Percentiles rank a stretch among this genome's conserved stretches.
phyloP scores from a whole-genome alignment of 768 basidiomycete species.

The Collybiopsis luxurians region DNA sequence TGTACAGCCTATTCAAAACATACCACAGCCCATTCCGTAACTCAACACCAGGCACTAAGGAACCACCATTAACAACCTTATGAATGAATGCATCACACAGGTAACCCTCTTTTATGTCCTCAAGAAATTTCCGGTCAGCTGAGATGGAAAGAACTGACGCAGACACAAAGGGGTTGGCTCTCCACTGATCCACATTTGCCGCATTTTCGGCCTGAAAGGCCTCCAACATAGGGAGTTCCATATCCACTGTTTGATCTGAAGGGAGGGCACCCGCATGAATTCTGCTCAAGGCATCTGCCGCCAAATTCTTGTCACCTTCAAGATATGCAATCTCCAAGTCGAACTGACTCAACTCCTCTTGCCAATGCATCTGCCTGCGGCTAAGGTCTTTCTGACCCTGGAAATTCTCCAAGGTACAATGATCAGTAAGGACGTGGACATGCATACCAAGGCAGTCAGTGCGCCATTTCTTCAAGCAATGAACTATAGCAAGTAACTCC shows the following conservation, averaged over 20 bases:
- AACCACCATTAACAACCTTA: background rate
- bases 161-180: background rate
- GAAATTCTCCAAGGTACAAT: slow-evolving; percentile 27
- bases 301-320: slow-evolving; percentile 22
- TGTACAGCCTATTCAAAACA: background rate
- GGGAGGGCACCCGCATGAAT: background rate
- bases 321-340: slow-evolving; percentile 26
- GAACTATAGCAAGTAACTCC: slow-evolving; percentile 28
- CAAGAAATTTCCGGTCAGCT: background rate
- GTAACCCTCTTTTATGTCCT: background rate
- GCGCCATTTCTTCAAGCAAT: slow-evolving; percentile 17
- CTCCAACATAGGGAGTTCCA: background rate
- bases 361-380: slow-evolving; percentile 23
- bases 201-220: background rate
- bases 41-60: background rate
- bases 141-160: background rate
- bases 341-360: slow-evolving; percentile 24
- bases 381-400: slow-evolving; percentile 22
- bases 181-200: background rate
- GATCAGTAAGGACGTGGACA: slow-evolving; percentile 28
- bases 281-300: slow-evolving; percentile 23
- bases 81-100: background rate
- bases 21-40: background rate
- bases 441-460: slow-evolving; percentile 12
- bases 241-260: background rate